Percentiles rank a stretch among this genome's conserved stretches.
Evolutionary conservation across 805 yeast species (phyloP).

Genomic region (Kazachstania taianensis): DNA sequence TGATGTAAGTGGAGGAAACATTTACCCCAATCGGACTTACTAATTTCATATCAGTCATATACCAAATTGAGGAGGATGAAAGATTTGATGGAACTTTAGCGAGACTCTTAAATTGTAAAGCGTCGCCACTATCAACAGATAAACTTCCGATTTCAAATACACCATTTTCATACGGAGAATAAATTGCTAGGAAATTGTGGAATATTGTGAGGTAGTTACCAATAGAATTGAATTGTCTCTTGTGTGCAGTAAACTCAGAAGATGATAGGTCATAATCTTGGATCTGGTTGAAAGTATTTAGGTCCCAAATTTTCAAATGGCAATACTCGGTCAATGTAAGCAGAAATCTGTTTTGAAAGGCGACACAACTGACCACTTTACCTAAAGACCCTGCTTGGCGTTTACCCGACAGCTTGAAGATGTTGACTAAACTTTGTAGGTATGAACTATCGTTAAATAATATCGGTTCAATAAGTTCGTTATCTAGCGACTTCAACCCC

Average conservation of each 20-base stretch:
- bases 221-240: conserved; percentile 15
- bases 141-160: conserved; percentile 33
- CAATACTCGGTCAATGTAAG: conserved; percentile 22
- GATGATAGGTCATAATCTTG: conserved; percentile 15
- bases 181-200: conserved; percentile 28
- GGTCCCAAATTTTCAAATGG: conserved; percentile 25
- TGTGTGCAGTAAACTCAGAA: conserved; percentile 8
- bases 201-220: conserved; percentile 32
- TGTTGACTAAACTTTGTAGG: conserved; percentile 28
- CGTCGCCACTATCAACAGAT: conserved; percentile 9
- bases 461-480: conserved; percentile 30
- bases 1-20: conserved; percentile 17
- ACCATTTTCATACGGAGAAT: conserved; percentile 37
- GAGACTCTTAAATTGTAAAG: conserved; percentile 7
- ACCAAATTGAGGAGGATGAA: conserved; percentile 26
- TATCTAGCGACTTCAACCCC: conserved; percentile 32
- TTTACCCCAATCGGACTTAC: conserved; percentile 17
- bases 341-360: conserved; percentile 14
- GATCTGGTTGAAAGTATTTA: conserved; percentile 10
- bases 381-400: conserved; percentile 6
- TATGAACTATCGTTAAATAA: conserved; percentile 50
- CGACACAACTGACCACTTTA: conserved; percentile 17
- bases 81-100: conserved; percentile 17
- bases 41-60: conserved; percentile 23
- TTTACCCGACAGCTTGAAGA: conserved; percentile 12